Base-by-base conservation (phyloP, 2,329 filamentous ascomycete genomes). In the Atkinsonella hypoxylon region DNA sequence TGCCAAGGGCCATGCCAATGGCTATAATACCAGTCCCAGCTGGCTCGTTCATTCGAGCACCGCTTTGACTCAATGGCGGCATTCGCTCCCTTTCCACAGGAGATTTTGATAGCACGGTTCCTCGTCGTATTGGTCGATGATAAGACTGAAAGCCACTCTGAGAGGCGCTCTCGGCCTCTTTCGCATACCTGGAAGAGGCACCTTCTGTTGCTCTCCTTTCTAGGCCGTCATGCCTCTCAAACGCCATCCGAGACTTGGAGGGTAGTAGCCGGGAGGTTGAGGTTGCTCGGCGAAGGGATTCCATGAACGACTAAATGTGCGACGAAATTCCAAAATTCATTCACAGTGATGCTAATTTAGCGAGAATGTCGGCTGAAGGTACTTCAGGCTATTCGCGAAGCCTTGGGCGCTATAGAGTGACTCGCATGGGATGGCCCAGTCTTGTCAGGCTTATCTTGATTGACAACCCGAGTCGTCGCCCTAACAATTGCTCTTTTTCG, bases 1-100 rank as follows among this genome's bases (percentile, higher is more conserved):
- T 89, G 32, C 85, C 85, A 51, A 89, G 67, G 1, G 85, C 85
- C 74, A 89, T 82, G 10, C 86, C 86, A 54, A 89, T 89, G 57
- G 70, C 73, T 54, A 62, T 62, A n/a, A 64, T 55, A 11, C 60
- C 60, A 18, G 57, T 60, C 40, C 60, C 57, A 12, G 55, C 46
- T 15, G 49, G 47, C 2, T 71, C 70, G 31, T 61, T 64, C 48
- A 70, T 30, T 26, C 32, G 15, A 31, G 39, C 7, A 4, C 42
- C 43, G 15, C 34, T 30, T 30, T 44, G 50, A 13, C 43, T 36
- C n/a, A 30, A 40, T 32, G 41, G 6, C 13, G 31, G 20, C 42
- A 43, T 40, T 18, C n/a, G 5, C 17, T 34, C 36, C 31, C 30
- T 34, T 38, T 51, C 73, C 68, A 10, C 70, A 67, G n/a, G 69